A percentile compares a stretch with the other conserved stretches of the same genome.
Evolutionary conservation across 2,329 filamentous ascomycete genomes (phyloP).

Genomic region (Myriosclerotinia scirpicola): DNA sequence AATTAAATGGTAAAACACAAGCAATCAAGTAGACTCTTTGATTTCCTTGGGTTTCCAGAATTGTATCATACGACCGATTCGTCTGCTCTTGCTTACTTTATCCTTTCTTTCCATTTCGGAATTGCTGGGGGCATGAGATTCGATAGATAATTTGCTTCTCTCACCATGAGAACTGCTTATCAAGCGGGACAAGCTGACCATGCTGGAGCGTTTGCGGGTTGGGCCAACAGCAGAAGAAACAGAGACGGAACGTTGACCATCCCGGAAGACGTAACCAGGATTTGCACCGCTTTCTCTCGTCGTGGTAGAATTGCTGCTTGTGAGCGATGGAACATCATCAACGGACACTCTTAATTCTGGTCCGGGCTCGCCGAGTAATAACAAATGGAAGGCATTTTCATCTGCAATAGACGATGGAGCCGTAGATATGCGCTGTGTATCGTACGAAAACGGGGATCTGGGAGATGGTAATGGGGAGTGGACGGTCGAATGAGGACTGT

Average conservation of each 20-base stretch:
- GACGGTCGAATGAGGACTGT: conserved; percentile 64
- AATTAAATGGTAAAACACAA: conserved; percentile 2
- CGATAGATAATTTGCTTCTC: conserved; percentile 71
- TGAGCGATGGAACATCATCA: conserved; percentile 72
- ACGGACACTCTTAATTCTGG: conserved; percentile 70
- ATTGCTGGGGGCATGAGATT: conserved; percentile 51
- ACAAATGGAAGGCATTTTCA: conserved; percentile 67
- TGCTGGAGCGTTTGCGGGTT: conserved; percentile 70
- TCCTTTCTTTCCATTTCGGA: conserved; percentile 46
- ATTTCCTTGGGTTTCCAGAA: conserved; percentile 63
- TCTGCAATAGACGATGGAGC: conserved; percentile 73
- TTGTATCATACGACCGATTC: conserved; percentile 72
- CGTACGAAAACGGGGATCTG: conserved; percentile 66
- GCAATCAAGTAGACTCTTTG: conserved; percentile 18
- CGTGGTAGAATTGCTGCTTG: conserved; percentile 76
- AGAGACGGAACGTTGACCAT: conserved; percentile 61
- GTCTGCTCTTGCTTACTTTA: conserved; percentile 64
- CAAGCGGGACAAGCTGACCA: conserved; percentile 73
- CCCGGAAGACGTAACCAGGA: conserved; percentile 50
- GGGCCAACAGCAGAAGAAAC: conserved; percentile 59
- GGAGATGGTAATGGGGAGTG: conserved; percentile 60
- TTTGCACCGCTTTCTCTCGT: conserved; percentile 61
- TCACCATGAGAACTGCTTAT: conserved; percentile 75
- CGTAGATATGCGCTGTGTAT: conserved; percentile 71
- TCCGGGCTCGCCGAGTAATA: conserved; percentile 71